Base-by-base conservation (phyloP, 2,329 filamentous ascomycete genomes). In the Juglanconis juglandina region DNA sequence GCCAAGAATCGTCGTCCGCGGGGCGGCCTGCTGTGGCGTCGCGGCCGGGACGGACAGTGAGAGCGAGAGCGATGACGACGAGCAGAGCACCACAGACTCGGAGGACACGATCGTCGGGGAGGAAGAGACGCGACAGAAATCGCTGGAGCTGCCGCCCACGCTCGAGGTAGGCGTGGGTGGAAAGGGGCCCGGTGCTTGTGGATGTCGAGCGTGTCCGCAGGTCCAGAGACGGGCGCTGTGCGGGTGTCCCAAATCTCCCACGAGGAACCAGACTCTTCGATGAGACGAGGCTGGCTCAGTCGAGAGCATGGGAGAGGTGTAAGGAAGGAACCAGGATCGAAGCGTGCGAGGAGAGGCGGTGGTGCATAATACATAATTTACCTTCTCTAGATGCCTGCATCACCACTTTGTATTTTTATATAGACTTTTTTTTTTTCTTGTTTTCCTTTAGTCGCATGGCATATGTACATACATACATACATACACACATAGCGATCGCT, bases 141-240 rank as follows among this genome's bases (percentile, higher is more conserved):
- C 57, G 8, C 17, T 59, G 33, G 51, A 59, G 50, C 17, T 54
- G 47, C 24, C n/a, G 14, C 14, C 24, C 24, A 24, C 17, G 49
- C 17, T 53, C 14, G 48, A 53, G 9, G 56, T 44, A 4, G n/a
- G 44, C 44, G n/a, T 8, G 7, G 11, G 52, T n/a, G 49, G 30
- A 14, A 52, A 44, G n/a, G 52, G 49, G 1, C 33, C 51, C n/a
- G 42, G 41, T 1, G 30, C 47, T n/a, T 61, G 59, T 41, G 54
- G 59, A 4, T 61, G 59, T 17, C 50, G 49, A 41, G 54, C 54
- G 2, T 61, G 59, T 7, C 59, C 59, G 0, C 37, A 34, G n/a
- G 32, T 61, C 33, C 44, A 54, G 42, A 53, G 56, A 35, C 46
- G 59, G 37, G 54, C 59, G 47, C 30, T 51, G 10, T 61, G 59